Base-by-base conservation (phyloP, 805 yeast species). In the Isabelozyma gotoi region DNA sequence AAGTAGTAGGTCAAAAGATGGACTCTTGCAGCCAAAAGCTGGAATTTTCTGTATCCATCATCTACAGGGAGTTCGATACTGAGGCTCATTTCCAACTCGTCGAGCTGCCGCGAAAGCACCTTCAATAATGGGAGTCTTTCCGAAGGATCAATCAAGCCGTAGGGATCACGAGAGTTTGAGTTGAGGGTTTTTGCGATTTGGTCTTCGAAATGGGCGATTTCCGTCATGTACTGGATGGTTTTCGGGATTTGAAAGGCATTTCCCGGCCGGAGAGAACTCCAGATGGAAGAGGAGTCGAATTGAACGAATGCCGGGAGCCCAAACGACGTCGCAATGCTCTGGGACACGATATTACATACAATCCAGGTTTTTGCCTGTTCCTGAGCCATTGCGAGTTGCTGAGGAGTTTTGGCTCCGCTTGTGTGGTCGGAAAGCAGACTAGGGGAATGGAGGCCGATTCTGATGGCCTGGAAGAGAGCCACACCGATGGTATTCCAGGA, bases 401-500 rank as follows among this genome's bases (percentile, higher is more conserved):
- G 73, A 59, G 40, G 77, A 71, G 54, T 73, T 69, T 48, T 49
- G 3, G 39, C n/a, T 10, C 39, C 33, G 43, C 45, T 55, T 12
- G 77, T 70, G 43, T 68, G 74, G 16, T 88, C 92, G 0, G 90
- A 19, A 16, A 44, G 29, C 14, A 40, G 45, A 11, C 47, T 53
- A 1, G 72, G 94, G 17, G 90, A 77, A 57, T 94, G 96, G 19
- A 94, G 71, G 0, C 99, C 98, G 12, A 92, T 86, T 42, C 97
- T 71, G 27, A 91, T 85, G 0, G 97, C 98, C 58, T 89, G 96
- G 63, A 88, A 88, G 54, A 90, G 73, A 4, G 98, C 98, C 37
- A 88, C 83, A 0, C 97, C 98, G 17, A 89, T 84, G 1, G 97
- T 88, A 59, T 87, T 88, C 96, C 97, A 92, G 3, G 96, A 85